Evolutionary conservation across 805 yeast genomes (phyloP).

Genomic region (Yamadazyma kitorensis): DNA sequence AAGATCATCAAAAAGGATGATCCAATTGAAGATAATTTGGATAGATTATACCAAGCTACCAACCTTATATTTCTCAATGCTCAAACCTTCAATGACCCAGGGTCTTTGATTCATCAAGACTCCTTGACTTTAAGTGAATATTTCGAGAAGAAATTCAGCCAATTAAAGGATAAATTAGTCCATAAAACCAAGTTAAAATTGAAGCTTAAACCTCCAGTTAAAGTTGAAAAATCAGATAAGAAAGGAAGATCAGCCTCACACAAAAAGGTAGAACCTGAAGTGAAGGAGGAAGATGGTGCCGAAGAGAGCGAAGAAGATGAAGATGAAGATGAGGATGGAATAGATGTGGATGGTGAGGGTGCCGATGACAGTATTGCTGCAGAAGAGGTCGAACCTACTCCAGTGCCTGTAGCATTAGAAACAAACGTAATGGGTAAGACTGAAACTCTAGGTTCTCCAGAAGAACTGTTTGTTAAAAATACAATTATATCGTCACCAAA

Average conservation of each 20-base stretch:
- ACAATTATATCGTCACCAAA: conserved; percentile 32
- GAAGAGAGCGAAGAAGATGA: conserved; percentile 15
- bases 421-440: conserved; percentile 27
- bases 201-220: conserved; percentile 21
- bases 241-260: conserved; percentile 10
- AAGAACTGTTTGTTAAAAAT: conserved; percentile 36
- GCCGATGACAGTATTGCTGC: conserved; percentile 1
- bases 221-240: conserved; percentile 8
- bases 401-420: conserved; percentile 13
- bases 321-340: conserved; percentile 7
- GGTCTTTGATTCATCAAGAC: conserved; percentile 68
- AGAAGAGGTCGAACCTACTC: conserved; percentile 3
- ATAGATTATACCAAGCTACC: conserved; percentile 57
- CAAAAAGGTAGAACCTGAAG: conserved; percentile 12
- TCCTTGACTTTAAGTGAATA: conserved; percentile 57
- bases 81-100: conserved; percentile 69
- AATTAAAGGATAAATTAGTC: conserved; percentile 23
- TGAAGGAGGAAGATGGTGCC: conserved; percentile 7
- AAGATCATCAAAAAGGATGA: conserved; percentile 37
- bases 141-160: conserved; percentile 42
- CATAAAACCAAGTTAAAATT: conserved; percentile 16
- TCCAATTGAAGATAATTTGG: conserved; percentile 44
- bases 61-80: conserved; percentile 76
- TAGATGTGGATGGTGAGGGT: conserved; percentile 11
- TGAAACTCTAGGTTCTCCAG: conserved; percentile 21